Conservation (phyloP, 495 filamentous ascomycete species). For the Xylaria venustula region DNA sequence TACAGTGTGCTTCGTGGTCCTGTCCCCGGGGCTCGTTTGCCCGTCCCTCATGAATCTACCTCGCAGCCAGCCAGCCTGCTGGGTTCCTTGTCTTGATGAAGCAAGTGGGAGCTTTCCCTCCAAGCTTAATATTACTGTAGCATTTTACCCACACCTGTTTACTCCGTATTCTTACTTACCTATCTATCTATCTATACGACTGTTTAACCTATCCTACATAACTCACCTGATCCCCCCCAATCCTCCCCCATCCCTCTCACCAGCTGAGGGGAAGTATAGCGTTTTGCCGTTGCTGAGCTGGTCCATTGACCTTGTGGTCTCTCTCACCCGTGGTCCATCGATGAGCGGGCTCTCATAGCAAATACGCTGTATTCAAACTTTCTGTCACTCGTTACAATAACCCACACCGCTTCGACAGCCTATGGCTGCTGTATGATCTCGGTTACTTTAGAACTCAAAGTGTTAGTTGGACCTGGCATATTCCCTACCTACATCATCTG, state of each 20-base stretch:
- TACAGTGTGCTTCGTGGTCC: background rate
- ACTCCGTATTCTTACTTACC: background rate
- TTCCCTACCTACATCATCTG: background rate
- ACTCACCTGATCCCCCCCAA: background rate
- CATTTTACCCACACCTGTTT: background rate
- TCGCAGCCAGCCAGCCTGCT: conserved; percentile 6
- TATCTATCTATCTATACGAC: background rate
- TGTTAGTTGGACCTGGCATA: conserved; percentile 1
- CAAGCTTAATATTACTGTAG: conserved; percentile 7
- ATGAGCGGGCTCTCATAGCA: conserved; percentile 12
- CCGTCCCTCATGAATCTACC: background rate
- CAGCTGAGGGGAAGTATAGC: background rate
- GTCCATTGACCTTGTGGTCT: background rate
- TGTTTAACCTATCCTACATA: background rate
- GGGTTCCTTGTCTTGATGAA: conserved; percentile 4
- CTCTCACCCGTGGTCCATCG: background rate
- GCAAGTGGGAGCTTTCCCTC: background rate
- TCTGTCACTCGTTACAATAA: conserved; percentile 10
- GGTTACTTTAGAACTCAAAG: background rate
- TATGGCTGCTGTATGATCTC: background rate
- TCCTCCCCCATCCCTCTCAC: background rate
- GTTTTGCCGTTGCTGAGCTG: background rate
- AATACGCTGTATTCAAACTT: conserved; percentile 5
- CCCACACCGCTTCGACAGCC: background rate
- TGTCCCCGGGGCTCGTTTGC: background rate